These are phyloP conservation scores for Chenopodium suecicum DNA, from an alignment of 148 eudicot genomes.

Conservation along the genomic window DNA sequence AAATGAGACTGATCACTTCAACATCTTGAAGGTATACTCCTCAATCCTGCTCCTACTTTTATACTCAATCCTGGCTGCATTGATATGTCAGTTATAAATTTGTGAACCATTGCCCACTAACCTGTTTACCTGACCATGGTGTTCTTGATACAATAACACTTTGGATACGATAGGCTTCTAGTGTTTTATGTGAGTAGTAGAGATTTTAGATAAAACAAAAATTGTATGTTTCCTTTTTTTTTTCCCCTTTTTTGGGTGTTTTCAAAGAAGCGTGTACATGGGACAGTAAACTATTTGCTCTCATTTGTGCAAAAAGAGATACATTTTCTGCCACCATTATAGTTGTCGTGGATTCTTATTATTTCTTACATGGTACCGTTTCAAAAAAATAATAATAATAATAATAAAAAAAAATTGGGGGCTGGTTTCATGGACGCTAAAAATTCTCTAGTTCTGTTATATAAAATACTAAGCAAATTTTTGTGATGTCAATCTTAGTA, in stretches of 20 bases:
- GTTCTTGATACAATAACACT: not conserved
- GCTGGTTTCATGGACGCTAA: too few species aligned
- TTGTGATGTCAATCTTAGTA: too few species aligned
- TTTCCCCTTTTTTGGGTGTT: not conserved
- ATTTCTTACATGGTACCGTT: too few species aligned
- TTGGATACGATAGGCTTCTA: not conserved
- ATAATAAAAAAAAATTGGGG: too few species aligned
- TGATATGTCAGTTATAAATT: not conserved
- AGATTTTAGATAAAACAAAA: not conserved
- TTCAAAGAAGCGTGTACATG: not conserved
- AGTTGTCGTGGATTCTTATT: not conserved
- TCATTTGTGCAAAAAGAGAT: not conserved
- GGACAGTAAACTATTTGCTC: not conserved
- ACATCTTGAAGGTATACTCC: constrained; percentile 78
- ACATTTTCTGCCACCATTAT: not conserved
- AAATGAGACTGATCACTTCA: constrained; percentile 93
- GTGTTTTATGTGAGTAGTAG: not conserved
- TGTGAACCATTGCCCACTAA: not conserved
- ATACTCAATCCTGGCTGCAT: not conserved
- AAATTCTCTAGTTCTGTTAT: too few species aligned
- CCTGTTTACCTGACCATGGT: not conserved
- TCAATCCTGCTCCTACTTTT: constrained; percentile 2
- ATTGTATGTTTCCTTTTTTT: not conserved
- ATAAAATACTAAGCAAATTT: too few species aligned
- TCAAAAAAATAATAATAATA: too few species aligned